Conservation (phyloP, 257 asterid genomes). For the Jacaranda mimosifolia region DNA sequence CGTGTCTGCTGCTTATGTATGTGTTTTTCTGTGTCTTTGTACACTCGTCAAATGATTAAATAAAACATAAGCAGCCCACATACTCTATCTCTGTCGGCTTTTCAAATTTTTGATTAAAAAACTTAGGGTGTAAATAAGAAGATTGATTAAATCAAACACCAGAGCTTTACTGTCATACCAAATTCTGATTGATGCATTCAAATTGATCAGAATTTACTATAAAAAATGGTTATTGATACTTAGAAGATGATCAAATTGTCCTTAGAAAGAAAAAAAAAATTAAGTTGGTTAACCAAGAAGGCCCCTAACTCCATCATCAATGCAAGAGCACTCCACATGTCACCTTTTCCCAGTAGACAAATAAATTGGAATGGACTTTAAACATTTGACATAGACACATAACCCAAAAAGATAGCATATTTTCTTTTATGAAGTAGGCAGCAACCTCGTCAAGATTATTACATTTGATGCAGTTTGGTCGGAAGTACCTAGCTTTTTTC, state of each 20-base stretch:
- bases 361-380: not conserved
- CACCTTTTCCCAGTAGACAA: not conserved
- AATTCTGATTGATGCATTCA: not conserved
- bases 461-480: not conserved
- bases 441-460: not conserved
- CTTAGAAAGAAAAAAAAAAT: no score
- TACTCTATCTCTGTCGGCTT: constrained; percentile 36
- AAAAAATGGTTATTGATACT: not conserved
- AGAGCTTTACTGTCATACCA: not conserved
- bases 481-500: not conserved
- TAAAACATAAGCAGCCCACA: constrained; percentile 34
- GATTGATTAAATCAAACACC: not conserved
- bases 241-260: not conserved
- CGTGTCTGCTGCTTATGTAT: not conserved
- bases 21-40: not conserved
- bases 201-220: not conserved
- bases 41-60: constrained; percentile 28
- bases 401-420: not conserved
- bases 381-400: not conserved
- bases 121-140: no score
- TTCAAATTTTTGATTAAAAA: not conserved
- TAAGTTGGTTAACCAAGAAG: no score
- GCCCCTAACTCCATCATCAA: no score
- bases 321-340: not conserved
- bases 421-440: not conserved